Conservation (phyloP, 495 filamentous ascomycete genomes). For the Talaromyces nanjingensis region DNA sequence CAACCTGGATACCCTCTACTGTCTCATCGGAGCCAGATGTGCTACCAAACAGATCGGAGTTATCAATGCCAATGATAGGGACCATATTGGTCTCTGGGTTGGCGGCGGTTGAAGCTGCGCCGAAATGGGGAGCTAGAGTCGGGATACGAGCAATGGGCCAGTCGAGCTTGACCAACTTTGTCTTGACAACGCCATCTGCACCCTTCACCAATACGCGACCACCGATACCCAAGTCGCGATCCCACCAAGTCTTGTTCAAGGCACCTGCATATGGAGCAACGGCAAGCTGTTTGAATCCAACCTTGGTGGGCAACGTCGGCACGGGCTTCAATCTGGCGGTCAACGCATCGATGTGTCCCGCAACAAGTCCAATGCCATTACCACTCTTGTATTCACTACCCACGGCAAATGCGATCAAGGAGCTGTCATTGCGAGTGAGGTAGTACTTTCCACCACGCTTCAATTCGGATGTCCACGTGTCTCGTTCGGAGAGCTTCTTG, state of each 20-base stretch:
- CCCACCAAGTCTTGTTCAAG: constrained; percentile 87
- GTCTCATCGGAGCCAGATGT: constrained; percentile 21
- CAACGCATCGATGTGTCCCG: constrained; percentile 87
- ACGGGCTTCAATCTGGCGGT: constrained; percentile 87
- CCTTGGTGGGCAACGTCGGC: constrained; percentile 67
- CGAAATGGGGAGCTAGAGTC: constrained; percentile 91
- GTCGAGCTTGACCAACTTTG: constrained; percentile 78
- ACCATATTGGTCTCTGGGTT: constrained; percentile 93
- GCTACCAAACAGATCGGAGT: constrained; percentile 43
- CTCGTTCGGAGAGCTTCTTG: constrained; percentile 68
- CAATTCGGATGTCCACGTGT: constrained; percentile 69
- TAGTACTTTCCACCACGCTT: constrained; percentile 83
- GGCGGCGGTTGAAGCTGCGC: constrained; percentile 63
- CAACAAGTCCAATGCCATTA: constrained; percentile 74
- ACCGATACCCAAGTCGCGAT: constrained; percentile 84
- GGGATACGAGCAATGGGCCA: constrained; percentile 93
- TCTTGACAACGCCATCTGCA: constrained; percentile 67
- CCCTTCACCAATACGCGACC: constrained; percentile 82
- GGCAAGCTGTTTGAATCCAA: constrained; percentile 82
- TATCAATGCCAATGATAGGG: constrained; percentile 86
- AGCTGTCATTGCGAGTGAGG: constrained; percentile 75
- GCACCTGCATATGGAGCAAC: constrained; percentile 90
- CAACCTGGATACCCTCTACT: constrained; percentile 25
- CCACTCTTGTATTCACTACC: constrained; percentile 77
- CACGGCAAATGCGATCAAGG: constrained; percentile 79